A percentile compares a stretch with the other conserved stretches of the same genome.
Evolutionary conservation across 2,329 filamentous ascomycete species (phyloP).

Genomic region (Fusarium caatingaense): DNA sequence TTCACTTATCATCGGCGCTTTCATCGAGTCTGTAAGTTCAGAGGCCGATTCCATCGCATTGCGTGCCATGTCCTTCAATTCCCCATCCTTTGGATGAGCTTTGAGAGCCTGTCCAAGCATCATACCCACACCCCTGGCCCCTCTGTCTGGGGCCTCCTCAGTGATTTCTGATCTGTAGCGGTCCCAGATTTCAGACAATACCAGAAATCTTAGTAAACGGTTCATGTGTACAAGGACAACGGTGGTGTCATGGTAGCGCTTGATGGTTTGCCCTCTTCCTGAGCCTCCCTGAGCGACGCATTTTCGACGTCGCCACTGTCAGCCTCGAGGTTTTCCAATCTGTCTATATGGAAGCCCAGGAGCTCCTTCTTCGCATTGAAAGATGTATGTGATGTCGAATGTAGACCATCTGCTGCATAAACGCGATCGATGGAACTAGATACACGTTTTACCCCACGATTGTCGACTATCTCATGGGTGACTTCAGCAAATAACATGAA

Average conservation of each 20-base stretch:
- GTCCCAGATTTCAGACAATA: no score
- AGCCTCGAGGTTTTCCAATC: background rate
- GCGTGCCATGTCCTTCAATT: no score
- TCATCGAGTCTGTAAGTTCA: background rate
- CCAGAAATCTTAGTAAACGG: no score
- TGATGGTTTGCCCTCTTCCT: background rate
- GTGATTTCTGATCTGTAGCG: no score
- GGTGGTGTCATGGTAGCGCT: slow-evolving; percentile 16
- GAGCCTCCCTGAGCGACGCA: no score
- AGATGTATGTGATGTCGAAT: background rate
- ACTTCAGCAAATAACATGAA: slow-evolving; percentile 25
- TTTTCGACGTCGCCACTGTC: slow-evolving; percentile 14
- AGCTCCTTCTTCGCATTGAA: slow-evolving; percentile 16
- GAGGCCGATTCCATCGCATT: no score
- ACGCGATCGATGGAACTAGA: slow-evolving; percentile 7
- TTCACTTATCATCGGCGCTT: background rate
- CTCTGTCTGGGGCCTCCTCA: no score
- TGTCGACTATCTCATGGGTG: slow-evolving; percentile 5
- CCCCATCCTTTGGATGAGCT: background rate
- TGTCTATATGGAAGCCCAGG: slow-evolving; percentile 6
- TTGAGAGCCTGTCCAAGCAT: background rate
- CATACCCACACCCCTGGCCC: background rate
- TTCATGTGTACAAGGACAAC: background rate
- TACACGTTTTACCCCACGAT: background rate
- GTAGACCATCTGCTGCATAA: slow-evolving; percentile 2